Base-by-base conservation (phyloP, 805 yeast genomes). In the Candida succiphila region DNA sequence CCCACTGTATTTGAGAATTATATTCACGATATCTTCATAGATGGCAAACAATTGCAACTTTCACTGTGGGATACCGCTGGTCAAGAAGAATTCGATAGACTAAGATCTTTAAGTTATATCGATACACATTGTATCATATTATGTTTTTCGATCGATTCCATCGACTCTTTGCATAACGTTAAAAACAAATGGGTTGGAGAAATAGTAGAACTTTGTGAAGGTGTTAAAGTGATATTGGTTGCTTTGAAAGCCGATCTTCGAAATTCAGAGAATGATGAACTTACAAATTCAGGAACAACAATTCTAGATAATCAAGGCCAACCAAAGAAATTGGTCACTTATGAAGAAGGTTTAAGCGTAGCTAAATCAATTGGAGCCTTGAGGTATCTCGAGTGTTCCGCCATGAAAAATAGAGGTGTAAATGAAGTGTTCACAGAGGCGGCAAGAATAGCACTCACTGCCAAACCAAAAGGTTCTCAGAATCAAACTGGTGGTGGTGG, bases 1-100 rank as follows among this genome's bases (percentile, higher is more conserved):
- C 98, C 98, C 18, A 89, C 98, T 1, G 96, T 89, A 25, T 89
- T 92, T 60, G 97, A 89, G 54, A 89, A 89, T 62, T 89, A 89
- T 54, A 95, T 88, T 38, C 97, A 89, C 59, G 97, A 89, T 54
- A 92, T 89, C 43, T 89, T 85, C 60, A 87, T 89, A 35, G 98
- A 89, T 55, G 89, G 89, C 33, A 86, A 85, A 55, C 86, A 92
- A 32, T 83, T 89, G 48, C 94, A 88, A 51, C 63, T 89, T 37
- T 87, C 96, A 13, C 65, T 89, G 35, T 92, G 98, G 98, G 98
- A 89, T 56, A 89, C 98, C 5, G 98, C 98, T 2, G 98, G 98
- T 7, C 98, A 89, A 65, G 98, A 89, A 61, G 98, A 89, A 61
- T 89, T 89, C 48, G 98, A 89, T 57, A 72, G 96, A 42, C 69